phyloP scores from a whole-genome alignment of 2,329 filamentous ascomycete genomes.

The Penicillium sp. region DNA sequence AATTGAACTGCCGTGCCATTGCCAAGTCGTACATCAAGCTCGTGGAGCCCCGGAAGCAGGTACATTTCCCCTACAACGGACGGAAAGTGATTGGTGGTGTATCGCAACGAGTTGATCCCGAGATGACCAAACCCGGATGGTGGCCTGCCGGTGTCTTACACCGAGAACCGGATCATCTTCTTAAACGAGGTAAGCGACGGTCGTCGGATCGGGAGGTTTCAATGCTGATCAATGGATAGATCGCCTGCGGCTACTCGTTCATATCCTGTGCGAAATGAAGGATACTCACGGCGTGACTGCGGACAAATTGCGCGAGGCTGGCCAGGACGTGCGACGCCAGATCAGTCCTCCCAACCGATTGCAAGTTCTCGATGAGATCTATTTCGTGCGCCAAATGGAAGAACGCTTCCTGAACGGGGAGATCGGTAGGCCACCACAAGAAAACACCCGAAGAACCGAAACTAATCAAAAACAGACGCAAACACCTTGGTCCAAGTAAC shows the following conservation, averaged over 20 bases:
- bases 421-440: slow-evolving; percentile 25
- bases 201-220: not conserved
- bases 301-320: slow-evolving; percentile 34
- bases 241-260: slow-evolving; percentile 31
- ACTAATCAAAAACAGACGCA: slow-evolving; percentile 13
- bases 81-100: slow-evolving; percentile 31
- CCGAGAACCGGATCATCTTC: slow-evolving; percentile 35
- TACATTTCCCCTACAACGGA: slow-evolving; percentile 49
- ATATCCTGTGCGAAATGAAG: slow-evolving; percentile 36
- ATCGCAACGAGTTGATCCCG: slow-evolving; percentile 32
- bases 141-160: slow-evolving; percentile 35
- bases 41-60: slow-evolving; percentile 50
- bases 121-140: slow-evolving; percentile 36
- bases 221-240: slow-evolving; percentile 18
- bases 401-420: slow-evolving; percentile 31
- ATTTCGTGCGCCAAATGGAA: slow-evolving; percentile 34
- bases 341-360: slow-evolving; percentile 30
- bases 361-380: slow-evolving; percentile 36
- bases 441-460: not conserved
- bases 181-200: slow-evolving; percentile 27
- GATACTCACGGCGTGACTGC: slow-evolving; percentile 33
- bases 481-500: slow-evolving; percentile 20
- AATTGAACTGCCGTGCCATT: slow-evolving; percentile 46
- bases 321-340: slow-evolving; percentile 34
- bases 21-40: slow-evolving; percentile 48